phyloP scores from a whole-genome alignment of 805 yeast species.

The Danielia reshetovae region DNA sequence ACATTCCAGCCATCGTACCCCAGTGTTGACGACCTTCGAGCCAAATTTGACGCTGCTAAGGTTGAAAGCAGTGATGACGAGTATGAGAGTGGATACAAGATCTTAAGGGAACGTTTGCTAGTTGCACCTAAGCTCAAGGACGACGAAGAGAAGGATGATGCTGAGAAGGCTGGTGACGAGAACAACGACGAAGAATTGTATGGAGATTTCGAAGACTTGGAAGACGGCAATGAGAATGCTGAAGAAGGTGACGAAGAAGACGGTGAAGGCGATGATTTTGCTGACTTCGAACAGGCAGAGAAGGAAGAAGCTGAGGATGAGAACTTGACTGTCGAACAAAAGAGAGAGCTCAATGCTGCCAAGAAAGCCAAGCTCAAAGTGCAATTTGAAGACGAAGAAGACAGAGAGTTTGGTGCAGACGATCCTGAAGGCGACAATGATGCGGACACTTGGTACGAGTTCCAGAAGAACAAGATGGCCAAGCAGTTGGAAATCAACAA shows the following conservation, averaged over 20 bases:
- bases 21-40: conserved; percentile 39
- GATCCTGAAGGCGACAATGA: conserved; percentile 71
- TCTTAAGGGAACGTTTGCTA: conserved; percentile 47
- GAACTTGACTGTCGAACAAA: conserved; percentile 60
- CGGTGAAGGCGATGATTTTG: conserved; percentile 45
- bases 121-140: conserved; percentile 47
- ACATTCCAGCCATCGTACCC: conserved; percentile 34
- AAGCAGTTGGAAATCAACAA: conserved; percentile 93
- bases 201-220: conserved; percentile 42
- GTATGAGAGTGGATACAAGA: conserved; percentile 37
- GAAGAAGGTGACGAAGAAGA: conserved; percentile 24
- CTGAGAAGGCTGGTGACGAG: conserved; percentile 25
- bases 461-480: conserved; percentile 94
- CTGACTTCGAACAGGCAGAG: conserved; percentile 45
- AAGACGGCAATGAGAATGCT: conserved; percentile 22
- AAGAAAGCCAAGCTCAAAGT: conserved; percentile 84
- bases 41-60: conserved; percentile 40
- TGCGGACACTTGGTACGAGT: conserved; percentile 96
- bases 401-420: conserved; percentile 60
- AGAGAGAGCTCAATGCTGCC: conserved; percentile 76
- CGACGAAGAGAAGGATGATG: conserved; percentile 22
- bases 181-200: conserved; percentile 38
- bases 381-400: conserved; percentile 85
- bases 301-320: conserved; percentile 38
- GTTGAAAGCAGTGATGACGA: conserved; percentile 31